Percentiles rank a stretch among this genome's conserved stretches.
Evolutionary conservation across 2,329 filamentous ascomycete species (phyloP).

Genomic region (Ceratocystis cubensis): DNA sequence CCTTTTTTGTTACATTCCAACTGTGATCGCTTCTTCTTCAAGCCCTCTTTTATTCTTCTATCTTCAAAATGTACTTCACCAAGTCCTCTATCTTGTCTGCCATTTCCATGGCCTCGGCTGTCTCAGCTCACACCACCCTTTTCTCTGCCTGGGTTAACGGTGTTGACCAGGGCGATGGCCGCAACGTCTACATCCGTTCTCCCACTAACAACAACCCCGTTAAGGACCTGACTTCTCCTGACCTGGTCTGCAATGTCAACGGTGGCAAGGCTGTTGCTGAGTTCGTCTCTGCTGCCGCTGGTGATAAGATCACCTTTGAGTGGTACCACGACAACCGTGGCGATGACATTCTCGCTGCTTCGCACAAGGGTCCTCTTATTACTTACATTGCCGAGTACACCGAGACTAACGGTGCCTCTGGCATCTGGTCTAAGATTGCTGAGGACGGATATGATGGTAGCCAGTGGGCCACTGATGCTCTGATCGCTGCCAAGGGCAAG

Average conservation of each 20-base stretch:
- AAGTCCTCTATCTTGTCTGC: conserved; percentile 24
- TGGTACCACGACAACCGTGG: conserved; percentile 39
- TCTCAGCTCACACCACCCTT: conserved; percentile 36
- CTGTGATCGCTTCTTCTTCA: conserved; percentile 1
- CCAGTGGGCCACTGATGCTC: conserved; percentile 33
- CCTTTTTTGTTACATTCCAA: conserved; percentile 8
- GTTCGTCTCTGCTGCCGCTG: conserved; percentile 35
- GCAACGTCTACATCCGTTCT: conserved; percentile 33
- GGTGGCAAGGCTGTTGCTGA: conserved; percentile 28
- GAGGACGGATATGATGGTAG: conserved; percentile 31
- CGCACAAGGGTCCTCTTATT: conserved; percentile 41
- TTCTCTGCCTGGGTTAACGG: conserved; percentile 38
- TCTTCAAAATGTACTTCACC: conserved; percentile 18
- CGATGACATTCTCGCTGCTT: conserved; percentile 42
- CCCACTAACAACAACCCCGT: conserved; percentile 34
- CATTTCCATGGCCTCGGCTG: conserved; percentile 31
- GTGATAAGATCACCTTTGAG: conserved; percentile 37
- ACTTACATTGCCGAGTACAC: conserved; percentile 39
- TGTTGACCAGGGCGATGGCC: conserved; percentile 33
- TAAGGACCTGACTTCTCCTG: conserved; percentile 34
- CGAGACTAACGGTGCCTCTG: conserved; percentile 33
- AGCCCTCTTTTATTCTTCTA: conserved; percentile 6
- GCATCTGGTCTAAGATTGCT: conserved; percentile 39
- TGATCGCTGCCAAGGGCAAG: conserved; percentile 39
- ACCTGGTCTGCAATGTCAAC: conserved; percentile 36